A percentile compares a stretch with the other conserved stretches of the same genome.
Conservation (phyloP, 1,284 basidiomycete genomes). For the Erythrobasidium hasegawianum region DNA sequence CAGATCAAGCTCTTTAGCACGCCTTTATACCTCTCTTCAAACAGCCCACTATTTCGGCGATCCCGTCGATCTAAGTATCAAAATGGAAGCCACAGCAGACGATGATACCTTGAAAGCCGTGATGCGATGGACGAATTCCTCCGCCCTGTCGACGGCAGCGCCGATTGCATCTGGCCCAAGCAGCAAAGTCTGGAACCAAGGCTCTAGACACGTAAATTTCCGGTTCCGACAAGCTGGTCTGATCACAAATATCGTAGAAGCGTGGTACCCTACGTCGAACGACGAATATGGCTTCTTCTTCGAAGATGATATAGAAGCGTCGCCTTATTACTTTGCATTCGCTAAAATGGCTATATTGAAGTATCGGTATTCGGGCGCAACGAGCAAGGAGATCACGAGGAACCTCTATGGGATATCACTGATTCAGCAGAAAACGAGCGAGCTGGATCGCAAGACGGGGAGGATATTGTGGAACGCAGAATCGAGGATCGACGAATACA, state of each 20-base stretch:
- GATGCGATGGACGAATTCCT: conserved; percentile 8
- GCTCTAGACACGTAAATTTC: conserved; percentile 29
- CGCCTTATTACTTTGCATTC: conserved; percentile 37
- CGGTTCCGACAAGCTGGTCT: conserved; percentile 38
- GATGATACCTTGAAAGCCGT: conserved; percentile 17
- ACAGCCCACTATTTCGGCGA: conserved; percentile 37
- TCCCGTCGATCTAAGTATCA: conserved; percentile 33
- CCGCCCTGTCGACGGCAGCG: neutral
- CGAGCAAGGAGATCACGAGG: neutral
- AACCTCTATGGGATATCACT: conserved; percentile 37
- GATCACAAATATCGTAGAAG: conserved; percentile 37
- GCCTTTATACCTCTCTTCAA: conserved; percentile 34
- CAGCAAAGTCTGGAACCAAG: conserved; percentile 32
- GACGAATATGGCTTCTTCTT: conserved; percentile 39
- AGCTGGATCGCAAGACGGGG: conserved; percentile 33
- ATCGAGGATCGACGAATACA: conserved; percentile 16
- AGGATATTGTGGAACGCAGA: conserved; percentile 29
- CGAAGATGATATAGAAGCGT: conserved; percentile 40
- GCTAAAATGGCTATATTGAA: conserved; percentile 36
- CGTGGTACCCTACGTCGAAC: conserved; percentile 39
- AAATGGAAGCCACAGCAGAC: conserved; percentile 39
- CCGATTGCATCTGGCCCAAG: neutral
- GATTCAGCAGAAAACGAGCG: conserved; percentile 38
- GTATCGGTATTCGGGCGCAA: conserved; percentile 36
- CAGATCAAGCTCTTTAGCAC: conserved; percentile 30